Evolutionary conservation across 148 eudicot genomes (phyloP), one percentile per base, ranked within the genome.

Genomic region (Rhododendron kiyosumense): DNA sequence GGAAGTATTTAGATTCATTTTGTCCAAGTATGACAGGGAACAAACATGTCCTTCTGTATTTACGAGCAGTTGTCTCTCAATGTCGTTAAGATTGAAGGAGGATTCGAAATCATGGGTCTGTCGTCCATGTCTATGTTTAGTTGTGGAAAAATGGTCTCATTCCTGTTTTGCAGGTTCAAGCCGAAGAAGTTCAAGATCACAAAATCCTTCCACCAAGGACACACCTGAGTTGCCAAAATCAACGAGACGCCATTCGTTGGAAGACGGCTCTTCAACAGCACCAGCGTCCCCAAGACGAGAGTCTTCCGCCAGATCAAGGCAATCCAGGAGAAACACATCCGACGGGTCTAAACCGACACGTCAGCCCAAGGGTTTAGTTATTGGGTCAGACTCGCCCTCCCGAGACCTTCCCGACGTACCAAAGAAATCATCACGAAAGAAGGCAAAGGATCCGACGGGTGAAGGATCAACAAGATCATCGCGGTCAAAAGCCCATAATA

Each of bases 381-480:
- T n/a, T 6, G 85, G 61, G 3, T 34, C 89, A 2, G 84, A 65
- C 49, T 85, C 88, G 3, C 83, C 79, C 59, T 76, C 91, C 0
- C 84, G 83, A 34, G 54, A 24, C 49, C 89, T 85, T 79, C 95
- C 98, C 0, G 88, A 90, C 81, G 88, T 92, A 71, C 96, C 98
- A 1, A 94, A 90, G 87, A 94, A 90, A 67, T 87, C 95, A 1
- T 85, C 92, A 7, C 88, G 93, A 49, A 95, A 93, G 89, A 95
- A 94, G 81, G 81, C 93, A 3, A 93, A 92, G 84, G 94, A 93
- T 30, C 85, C 79, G 0, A 87, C 54, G 10, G 51, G 73, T 6
- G 89, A 76, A 1, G 87, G 89, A 17, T 89, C 94, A 5, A 43
- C 86, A n/a, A 87, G 88, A 81, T 77, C 91, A 14, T 84, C 92